These are phyloP conservation scores for Pichia sorboxylosa DNA, from an alignment of 1,139 yeast species.

Conservation along the genomic window DNA sequence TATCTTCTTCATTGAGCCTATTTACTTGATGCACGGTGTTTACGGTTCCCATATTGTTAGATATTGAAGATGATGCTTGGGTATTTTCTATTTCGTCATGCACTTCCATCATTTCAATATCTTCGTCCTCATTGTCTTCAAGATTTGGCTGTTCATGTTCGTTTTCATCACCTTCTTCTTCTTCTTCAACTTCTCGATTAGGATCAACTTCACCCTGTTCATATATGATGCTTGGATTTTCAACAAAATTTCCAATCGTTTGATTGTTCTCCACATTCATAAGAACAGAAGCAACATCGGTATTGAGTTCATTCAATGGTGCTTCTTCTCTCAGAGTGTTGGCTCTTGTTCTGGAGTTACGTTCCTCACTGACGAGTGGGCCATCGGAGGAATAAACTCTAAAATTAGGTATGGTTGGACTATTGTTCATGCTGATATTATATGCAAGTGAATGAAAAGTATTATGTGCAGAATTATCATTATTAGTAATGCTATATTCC, in stretches of 20 bases:
- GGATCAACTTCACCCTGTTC: not conserved
- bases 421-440: constrained; percentile 18
- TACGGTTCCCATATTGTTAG: not conserved
- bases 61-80: too few relatives aligned
- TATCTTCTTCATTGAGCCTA: not conserved
- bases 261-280: constrained; percentile 8
- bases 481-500: constrained; percentile 5
- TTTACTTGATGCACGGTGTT: not conserved
- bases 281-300: constrained; percentile 1
- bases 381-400: constrained; percentile 7
- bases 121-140: not conserved
- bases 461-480: constrained; percentile 14
- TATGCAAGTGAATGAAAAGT: constrained; percentile 18
- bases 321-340: constrained; percentile 6
- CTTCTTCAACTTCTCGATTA: not conserved
- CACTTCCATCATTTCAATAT: not conserved
- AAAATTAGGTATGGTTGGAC: constrained; percentile 21
- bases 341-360: constrained; percentile 6
- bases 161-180: not conserved
- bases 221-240: constrained; percentile 3
- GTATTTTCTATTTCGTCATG: not conserved
- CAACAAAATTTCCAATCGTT: constrained; percentile 5
- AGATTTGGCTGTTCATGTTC: not conserved
- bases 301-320: too few relatives aligned
- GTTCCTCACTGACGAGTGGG: not conserved